Conservation (phyloP, 2,329 filamentous ascomycete genomes). For the Ascochyta lentis region DNA sequence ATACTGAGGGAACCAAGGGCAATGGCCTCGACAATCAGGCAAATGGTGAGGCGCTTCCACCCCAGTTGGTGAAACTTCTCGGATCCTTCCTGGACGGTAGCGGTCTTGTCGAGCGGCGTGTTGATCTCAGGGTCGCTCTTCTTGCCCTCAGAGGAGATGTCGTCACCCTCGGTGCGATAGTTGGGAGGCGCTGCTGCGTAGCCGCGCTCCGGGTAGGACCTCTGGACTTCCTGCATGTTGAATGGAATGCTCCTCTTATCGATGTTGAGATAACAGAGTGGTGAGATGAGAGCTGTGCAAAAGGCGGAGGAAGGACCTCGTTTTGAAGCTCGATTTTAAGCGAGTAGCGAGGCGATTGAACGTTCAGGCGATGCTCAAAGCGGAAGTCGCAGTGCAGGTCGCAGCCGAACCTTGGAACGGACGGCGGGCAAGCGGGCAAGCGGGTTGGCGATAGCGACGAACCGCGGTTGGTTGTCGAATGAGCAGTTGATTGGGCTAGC, state of each 20-base stretch:
- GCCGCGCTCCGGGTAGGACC: slow-evolving; percentile 17
- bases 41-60: slow-evolving; percentile 60
- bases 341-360: slow-evolving; percentile 18
- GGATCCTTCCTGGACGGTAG: slow-evolving; percentile 45
- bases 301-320: slow-evolving; percentile 16
- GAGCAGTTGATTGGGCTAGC: not conserved
- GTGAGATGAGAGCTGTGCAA: not conserved
- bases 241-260: not conserved
- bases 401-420: slow-evolving; percentile 20
- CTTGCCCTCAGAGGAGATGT: slow-evolving; percentile 36
- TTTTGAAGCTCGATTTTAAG: slow-evolving; percentile 23
- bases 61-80: slow-evolving; percentile 53
- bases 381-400: slow-evolving; percentile 34
- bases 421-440: slow-evolving; percentile 8
- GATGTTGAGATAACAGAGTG: slow-evolving; percentile 1
- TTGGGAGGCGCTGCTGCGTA: slow-evolving; percentile 25
- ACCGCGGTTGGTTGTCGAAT: slow-evolving; percentile 1
- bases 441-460: slow-evolving; percentile 2
- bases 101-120: slow-evolving; percentile 37
- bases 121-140: slow-evolving; percentile 45
- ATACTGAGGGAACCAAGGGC: slow-evolving; percentile 56
- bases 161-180: slow-evolving; percentile 29
- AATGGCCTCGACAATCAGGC: slow-evolving; percentile 60
- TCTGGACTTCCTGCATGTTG: slow-evolving; percentile 32
- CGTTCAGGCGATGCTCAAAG: slow-evolving; percentile 13